Base-by-base conservation (phyloP, 2,329 filamentous ascomycete species). In the Neoscytalidium dimidiatum region DNA sequence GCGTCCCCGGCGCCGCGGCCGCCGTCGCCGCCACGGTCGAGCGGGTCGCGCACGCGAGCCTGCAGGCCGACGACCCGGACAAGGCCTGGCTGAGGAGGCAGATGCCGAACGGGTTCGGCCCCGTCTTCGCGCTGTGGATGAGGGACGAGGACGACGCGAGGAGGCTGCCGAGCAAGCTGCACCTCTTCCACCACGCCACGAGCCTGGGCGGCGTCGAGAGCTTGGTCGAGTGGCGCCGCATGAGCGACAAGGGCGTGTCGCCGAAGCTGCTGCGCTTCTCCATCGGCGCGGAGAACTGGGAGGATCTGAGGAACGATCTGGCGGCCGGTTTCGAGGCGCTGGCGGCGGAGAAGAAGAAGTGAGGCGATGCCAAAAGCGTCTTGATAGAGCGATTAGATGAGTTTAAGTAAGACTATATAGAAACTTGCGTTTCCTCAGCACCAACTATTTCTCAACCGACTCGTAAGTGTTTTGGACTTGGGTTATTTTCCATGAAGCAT, bases 141-240 rank as follows among this genome's bases (percentile, higher is more conserved):
- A 85, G 85, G 71, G 80, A 84, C 2, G 82, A 85, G 67, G 79
- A 82, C 0, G 74, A 85, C 60, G 94, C 95, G 3, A 86, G 84
- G 69, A 77, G 81, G 31, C 78, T 99, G 68, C 95, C 95, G 3
- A 91, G 89, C 72, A 91, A 91, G 77, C 79, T 98, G 75, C 75
- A 83, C 2, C 84, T 97, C 49, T 98, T 98, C 81, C 92, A 97
- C 71, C 95, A 99, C 78, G 95, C 95, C 5, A 99, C 95, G 2
- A 96, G 92, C 76, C 79, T 98, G 29, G 95, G 95, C 2, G 94
- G 95, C 4, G 92, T 98, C 9, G 95, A 98, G 85, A 95, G 92
- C 73, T 79, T 98, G 81, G 94, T 99, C 71, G 95, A 99, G 84
- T 99, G 95, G 95, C 85, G 95, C 66, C 87, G 90, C 53, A 95